Conservation (phyloP, 2,329 filamentous ascomycete species). For the Cercospora janseana region DNA sequence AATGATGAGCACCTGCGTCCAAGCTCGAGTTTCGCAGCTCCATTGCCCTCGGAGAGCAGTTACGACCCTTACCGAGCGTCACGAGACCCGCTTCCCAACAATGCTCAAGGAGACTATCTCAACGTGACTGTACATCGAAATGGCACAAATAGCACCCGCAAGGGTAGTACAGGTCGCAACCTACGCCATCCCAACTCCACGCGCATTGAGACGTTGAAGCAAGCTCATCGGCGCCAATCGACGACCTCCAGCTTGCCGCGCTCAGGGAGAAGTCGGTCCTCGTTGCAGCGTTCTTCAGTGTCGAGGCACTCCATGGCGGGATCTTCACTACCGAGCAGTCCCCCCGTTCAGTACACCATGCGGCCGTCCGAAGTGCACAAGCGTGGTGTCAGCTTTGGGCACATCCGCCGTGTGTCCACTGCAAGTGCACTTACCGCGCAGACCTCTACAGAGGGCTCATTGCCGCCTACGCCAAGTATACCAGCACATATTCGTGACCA, state of each 20-base stretch:
- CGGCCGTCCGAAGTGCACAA: conserved; percentile 55
- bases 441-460: conserved; percentile 27
- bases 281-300: conserved; percentile 37
- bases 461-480: conserved; percentile 30
- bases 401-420: conserved; percentile 50
- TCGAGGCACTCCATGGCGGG: conserved; percentile 47
- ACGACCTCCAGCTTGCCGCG: conserved; percentile 36
- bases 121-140: conserved; percentile 67
- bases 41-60: conserved; percentile 57
- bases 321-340: conserved; percentile 49
- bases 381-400: conserved; percentile 63
- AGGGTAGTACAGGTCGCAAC: conserved; percentile 39
- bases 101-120: conserved; percentile 57
- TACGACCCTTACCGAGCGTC: conserved; percentile 84
- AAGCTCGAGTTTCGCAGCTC: conserved; percentile 51
- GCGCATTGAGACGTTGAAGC: conserved; percentile 41
- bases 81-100: conserved; percentile 50
- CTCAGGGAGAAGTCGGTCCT: conserved; percentile 35
- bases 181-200: conserved; percentile 45
- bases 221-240: conserved; percentile 26
- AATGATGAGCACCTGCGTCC: conserved; percentile 53
- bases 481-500: conserved; percentile 30
- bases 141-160: conserved; percentile 39
- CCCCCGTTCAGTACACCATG: conserved; percentile 45
- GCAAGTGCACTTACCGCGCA: conserved; percentile 40